Evolutionary conservation across 2,329 filamentous ascomycete species (phyloP).

Genomic region (Aspergillus fijiensis): DNA sequence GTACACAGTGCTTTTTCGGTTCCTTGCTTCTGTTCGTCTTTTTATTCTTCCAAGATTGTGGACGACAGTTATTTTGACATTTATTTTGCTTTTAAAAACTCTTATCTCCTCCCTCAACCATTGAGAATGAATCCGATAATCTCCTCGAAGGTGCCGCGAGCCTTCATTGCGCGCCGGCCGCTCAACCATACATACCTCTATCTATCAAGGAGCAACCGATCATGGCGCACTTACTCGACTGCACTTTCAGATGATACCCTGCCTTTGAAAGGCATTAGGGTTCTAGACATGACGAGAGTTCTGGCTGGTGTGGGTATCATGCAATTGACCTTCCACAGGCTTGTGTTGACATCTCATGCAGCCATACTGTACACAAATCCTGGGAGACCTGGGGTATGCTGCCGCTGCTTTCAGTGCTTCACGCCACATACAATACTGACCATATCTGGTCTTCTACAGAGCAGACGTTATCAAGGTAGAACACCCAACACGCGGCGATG

Average conservation of each 20-base stretch:
- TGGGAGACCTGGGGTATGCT: slow-evolving; percentile 88
- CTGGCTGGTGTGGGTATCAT: slow-evolving; percentile 74
- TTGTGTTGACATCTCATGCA: slow-evolving; percentile 40
- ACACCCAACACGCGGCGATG: slow-evolving; percentile 85
- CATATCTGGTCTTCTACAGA: slow-evolving; percentile 46
- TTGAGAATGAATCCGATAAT: neutral
- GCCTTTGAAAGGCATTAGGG: slow-evolving; percentile 80
- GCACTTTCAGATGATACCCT: slow-evolving; percentile 47
- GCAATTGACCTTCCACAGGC: neutral
- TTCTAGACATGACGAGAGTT: slow-evolving; percentile 95
- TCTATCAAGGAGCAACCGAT: slow-evolving; percentile 22
- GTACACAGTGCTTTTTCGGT: neutral
- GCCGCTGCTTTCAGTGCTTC: neutral
- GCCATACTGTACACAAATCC: slow-evolving; percentile 96
- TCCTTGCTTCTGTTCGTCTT: neutral
- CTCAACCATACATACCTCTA: slow-evolving; percentile 17
- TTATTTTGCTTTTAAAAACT: neutral
- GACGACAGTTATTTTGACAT: neutral
- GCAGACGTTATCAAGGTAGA: slow-evolving; percentile 98
- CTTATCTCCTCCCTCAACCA: too few species aligned
- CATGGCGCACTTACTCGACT: slow-evolving; percentile 43
- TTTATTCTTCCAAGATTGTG: neutral
- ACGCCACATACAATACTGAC: neutral
- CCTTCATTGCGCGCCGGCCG: slow-evolving; percentile 25
- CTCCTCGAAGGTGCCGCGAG: slow-evolving; percentile 23